A percentile compares a stretch with the other conserved stretches of the same genome.
These are phyloP conservation scores for Hortaea werneckii DNA, from an alignment of 2,329 filamentous ascomycete species.

Conservation along the genomic window DNA sequence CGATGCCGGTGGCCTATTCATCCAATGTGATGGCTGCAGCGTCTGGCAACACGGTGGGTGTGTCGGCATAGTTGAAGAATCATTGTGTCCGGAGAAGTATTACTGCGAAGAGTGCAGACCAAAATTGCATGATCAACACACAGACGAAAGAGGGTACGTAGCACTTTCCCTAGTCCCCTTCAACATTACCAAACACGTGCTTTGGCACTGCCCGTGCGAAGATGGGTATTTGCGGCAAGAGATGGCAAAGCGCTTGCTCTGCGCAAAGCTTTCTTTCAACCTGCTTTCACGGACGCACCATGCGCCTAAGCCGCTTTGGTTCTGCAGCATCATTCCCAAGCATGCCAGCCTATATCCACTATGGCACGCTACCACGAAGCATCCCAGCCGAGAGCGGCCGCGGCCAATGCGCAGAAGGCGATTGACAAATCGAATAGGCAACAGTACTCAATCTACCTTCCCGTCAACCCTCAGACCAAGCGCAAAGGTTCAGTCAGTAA, in stretches of 20 bases:
- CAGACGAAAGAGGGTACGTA: constrained; percentile 75
- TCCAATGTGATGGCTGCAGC: constrained; percentile 95
- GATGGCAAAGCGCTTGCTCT: background rate
- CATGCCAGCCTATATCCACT: no score
- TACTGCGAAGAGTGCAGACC: constrained; percentile 93
- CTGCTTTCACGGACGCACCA: no score
- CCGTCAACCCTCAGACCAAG: constrained; percentile 43
- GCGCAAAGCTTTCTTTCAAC: no score
- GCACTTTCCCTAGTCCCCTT: constrained; percentile 11
- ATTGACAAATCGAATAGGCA: constrained; percentile 34
- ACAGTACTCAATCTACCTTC: constrained; percentile 54
- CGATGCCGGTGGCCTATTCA: constrained; percentile 88
- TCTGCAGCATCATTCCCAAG: no score
- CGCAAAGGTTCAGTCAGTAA: constrained; percentile 58
- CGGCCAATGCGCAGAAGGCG: constrained; percentile 15
- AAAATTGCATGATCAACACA: constrained; percentile 77
- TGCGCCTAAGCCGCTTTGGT: no score
- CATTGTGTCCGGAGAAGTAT: constrained; percentile 89
- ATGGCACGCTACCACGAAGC: background rate
- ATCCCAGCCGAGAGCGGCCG: constrained; percentile 11
- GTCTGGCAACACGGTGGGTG: constrained; percentile 99
- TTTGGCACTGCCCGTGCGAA: no score
- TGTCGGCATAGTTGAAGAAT: constrained; percentile 91
- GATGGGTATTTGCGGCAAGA: background rate
- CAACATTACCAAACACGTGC: no score